Conservation (phyloP, 331 rosid species). For the Prunus yedoensis region DNA sequence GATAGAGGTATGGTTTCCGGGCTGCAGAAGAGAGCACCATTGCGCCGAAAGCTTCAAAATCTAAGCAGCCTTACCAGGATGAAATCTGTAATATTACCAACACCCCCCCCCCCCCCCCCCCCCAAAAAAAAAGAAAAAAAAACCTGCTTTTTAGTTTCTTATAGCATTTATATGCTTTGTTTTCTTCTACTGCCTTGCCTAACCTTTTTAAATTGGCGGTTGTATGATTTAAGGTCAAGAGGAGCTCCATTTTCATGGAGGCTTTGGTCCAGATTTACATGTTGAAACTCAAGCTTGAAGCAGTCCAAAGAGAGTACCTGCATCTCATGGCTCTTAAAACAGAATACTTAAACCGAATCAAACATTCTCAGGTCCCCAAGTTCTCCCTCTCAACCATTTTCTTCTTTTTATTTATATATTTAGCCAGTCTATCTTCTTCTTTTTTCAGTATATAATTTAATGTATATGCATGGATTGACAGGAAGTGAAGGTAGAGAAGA, state of each 20-base stretch:
- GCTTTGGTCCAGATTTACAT: conserved; percentile 42
- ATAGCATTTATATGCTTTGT: too few relatives aligned
- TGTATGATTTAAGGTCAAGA: conserved; percentile 18
- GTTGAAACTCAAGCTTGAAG: conserved; percentile 55
- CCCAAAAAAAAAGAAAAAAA: too few relatives aligned
- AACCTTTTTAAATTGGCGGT: conserved; percentile 1
- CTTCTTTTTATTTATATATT: background rate
- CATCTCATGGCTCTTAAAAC: conserved; percentile 47
- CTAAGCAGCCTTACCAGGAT: conserved; percentile 41
- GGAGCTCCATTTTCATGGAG: conserved; percentile 20
- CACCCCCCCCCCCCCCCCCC: too few relatives aligned
- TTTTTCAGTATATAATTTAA: background rate
- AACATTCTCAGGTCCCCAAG: conserved; percentile 33
- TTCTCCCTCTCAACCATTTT: conserved; percentile 17
- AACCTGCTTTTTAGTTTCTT: too few relatives aligned
- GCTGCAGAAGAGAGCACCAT: conserved; percentile 46
- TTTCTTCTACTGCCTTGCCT: background rate
- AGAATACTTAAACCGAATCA: conserved; percentile 28
- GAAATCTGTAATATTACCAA: conserved; percentile 36
- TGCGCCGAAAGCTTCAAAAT: conserved; percentile 63
- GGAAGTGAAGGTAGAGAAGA: conserved; percentile 80
- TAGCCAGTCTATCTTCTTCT: background rate
- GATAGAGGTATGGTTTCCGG: conserved; percentile 52
- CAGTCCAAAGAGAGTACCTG: conserved; percentile 49
- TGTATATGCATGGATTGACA: conserved; percentile 19